These are phyloP conservation scores for Buxus sempervirens DNA, from an alignment of 164 flowering plant genomes.

Conservation along the genomic window DNA sequence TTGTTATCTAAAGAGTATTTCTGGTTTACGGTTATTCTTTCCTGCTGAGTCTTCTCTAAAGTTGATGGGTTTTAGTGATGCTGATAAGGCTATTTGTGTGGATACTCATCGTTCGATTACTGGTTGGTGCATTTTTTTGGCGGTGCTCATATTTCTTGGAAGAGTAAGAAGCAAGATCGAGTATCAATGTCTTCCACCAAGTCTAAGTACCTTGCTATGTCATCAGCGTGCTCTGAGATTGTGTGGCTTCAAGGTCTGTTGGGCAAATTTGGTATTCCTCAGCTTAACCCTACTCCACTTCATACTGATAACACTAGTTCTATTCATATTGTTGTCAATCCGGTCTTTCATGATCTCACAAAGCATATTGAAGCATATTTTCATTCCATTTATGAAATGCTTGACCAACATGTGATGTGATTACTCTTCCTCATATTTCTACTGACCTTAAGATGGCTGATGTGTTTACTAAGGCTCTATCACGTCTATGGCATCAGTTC, in stretches of 20 bases:
- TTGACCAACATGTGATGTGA: too few relatives aligned
- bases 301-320: slow-evolving; percentile 14
- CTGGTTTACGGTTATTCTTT: slow-evolving; percentile 4
- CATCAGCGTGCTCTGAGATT: too few relatives aligned
- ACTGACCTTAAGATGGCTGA: neutral
- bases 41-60: too few relatives aligned
- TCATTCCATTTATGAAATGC: slow-evolving; percentile 7
- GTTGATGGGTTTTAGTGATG: too few relatives aligned
- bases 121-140: slow-evolving; percentile 14
- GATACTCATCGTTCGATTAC: slow-evolving; percentile 9
- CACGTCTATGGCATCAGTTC: neutral
- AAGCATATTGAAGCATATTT: slow-evolving; percentile 20
- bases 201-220: slow-evolving; percentile 14
- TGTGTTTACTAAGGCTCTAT: slow-evolving; percentile 2
- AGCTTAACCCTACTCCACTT: neutral
- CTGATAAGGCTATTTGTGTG: slow-evolving; percentile 7
- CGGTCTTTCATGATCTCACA: slow-evolving; percentile 17
- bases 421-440: too few relatives aligned
- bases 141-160: too few relatives aligned
- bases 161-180: too few relatives aligned
- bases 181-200: too few relatives aligned
- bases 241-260: too few relatives aligned
- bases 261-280: too few relatives aligned
- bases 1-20: slow-evolving; percentile 6
- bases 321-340: slow-evolving; percentile 7